Base-by-base conservation (phyloP, 2,329 filamentous ascomycete species). In the Xylaria sp. region DNA sequence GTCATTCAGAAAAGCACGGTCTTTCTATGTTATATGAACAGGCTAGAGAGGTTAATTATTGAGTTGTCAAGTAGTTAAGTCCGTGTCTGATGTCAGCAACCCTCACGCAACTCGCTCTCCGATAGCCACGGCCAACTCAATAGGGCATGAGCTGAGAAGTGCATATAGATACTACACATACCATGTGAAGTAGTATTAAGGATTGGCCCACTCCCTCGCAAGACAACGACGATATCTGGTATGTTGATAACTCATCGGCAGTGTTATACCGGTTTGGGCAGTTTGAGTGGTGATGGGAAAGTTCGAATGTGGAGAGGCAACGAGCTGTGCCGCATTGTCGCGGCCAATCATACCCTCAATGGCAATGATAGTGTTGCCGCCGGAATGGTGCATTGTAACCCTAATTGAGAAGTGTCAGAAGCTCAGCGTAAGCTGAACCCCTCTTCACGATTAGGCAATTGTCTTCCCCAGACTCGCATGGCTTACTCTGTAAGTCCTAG, bases 401-500 rank as follows among this genome's bases (percentile, higher is more conserved):
- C 56, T 10, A 57, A 23, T 15, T 7, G 34, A 44, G 20, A 41
- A 41, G 31, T 12, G 20, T 12, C n/a, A n/a, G 52, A 20, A 15
- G 18, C 28, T 4, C 15, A 55, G 31, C 18, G 28, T 58, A 58
- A 58, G 39, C 39, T 10, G 4, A 46, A n/a, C 56, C 56, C 56
- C 56, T 58, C 55, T 31, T 65, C 37, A n/a, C 59, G n/a, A 59
- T 51, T 18, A 20, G 25, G 15, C 12, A 48, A 23, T 15, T 37
- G 15, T 62, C 7, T 54, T n/a, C 37, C 39, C 23, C 48, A 12
- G n/a, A 23, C 46, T 55, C 18, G 13, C 13, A 31, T 46, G 52
- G 34, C 7, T 6, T 50, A 48, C 28, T 50, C 46, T 15, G 20
- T 9, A n/a, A 37, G 41, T 55, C 55, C 23, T 18, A 20, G 13